Percentiles rank a stretch among this genome's conserved stretches.
phyloP scores from a whole-genome alignment of 306 rosid genomes.

The Psophocarpus tetragonolobus region DNA sequence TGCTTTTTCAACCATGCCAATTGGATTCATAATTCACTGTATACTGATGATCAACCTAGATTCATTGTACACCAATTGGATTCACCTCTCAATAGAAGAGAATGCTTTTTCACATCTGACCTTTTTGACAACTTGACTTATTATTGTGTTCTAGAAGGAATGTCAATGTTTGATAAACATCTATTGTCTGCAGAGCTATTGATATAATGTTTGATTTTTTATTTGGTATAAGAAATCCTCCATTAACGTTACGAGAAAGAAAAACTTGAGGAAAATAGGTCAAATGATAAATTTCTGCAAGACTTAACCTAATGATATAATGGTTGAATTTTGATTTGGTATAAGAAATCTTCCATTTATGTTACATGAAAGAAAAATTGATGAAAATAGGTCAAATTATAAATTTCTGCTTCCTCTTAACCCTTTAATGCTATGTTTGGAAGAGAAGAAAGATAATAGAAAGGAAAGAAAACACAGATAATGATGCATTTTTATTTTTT shows the following conservation, averaged over 20 bases:
- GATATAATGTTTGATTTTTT: slow-evolving; percentile 1
- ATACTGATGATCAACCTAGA: neutral
- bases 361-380: neutral
- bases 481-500: neutral
- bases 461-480: neutral
- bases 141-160: neutral
- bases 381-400: slow-evolving; percentile 22
- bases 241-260: neutral
- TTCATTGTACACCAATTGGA: no score
- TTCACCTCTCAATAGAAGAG: no score
- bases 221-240: neutral
- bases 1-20: slow-evolving; percentile 1
- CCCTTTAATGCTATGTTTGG: neutral
- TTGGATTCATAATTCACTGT: slow-evolving; percentile 23
- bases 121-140: slow-evolving; percentile 3
- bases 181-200: neutral
- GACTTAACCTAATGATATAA: neutral
- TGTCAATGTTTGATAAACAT: neutral
- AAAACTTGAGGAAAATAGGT: slow-evolving; percentile 21
- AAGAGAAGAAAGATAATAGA: neutral
- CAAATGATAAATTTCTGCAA: slow-evolving; percentile 25
- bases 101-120: neutral
- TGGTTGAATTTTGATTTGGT: slow-evolving; percentile 11
- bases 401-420: slow-evolving; percentile 16
- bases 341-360: neutral